Evolutionary conservation across 192 early-diverging fungal genomes (phyloP).

Genomic region (Gryganskiella cystojenkinii): DNA sequence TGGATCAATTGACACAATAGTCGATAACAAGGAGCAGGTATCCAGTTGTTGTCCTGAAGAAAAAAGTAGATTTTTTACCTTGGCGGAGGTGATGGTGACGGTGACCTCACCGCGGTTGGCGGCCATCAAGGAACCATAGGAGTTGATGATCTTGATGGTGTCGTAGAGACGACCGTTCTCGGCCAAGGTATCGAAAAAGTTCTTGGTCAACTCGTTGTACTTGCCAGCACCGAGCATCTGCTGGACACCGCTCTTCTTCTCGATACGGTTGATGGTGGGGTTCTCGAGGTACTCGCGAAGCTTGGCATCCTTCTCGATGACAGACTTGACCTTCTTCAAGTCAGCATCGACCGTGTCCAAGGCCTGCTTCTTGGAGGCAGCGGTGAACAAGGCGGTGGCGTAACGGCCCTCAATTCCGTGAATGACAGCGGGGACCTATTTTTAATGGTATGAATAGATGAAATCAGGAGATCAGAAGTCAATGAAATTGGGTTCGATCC

Average conservation of each 20-base stretch:
- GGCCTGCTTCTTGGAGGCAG: constrained; percentile 84
- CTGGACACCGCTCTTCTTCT: constrained; percentile 82
- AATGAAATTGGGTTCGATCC: too few relatives aligned
- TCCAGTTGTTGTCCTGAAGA: constrained; percentile 10
- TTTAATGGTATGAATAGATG: too few relatives aligned
- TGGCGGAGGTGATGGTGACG: constrained; percentile 91
- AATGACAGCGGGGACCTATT: constrained; percentile 86
- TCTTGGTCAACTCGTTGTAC: constrained; percentile 83
- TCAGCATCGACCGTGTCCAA: constrained; percentile 89
- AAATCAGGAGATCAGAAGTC: too few relatives aligned
- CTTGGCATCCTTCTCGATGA: constrained; percentile 78
- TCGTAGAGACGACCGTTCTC: constrained; percentile 95
- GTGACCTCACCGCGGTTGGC: constrained; percentile 90
- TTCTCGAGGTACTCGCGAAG: constrained; percentile 83
- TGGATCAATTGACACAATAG: not conserved
- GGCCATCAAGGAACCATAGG: constrained; percentile 87
- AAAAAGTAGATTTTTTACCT: constrained; percentile 57
- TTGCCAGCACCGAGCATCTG: constrained; percentile 73
- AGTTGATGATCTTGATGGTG: constrained; percentile 81
- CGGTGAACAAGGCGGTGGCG: constrained; percentile 95
- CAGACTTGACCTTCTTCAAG: constrained; percentile 71
- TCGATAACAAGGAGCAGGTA: too few relatives aligned
- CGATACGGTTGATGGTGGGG: constrained; percentile 84
- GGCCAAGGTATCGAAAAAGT: constrained; percentile 91
- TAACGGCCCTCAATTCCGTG: constrained; percentile 98